phyloP scores from a whole-genome alignment of 2,329 filamentous ascomycete species.

The Tolypocladium guangdongense region DNA sequence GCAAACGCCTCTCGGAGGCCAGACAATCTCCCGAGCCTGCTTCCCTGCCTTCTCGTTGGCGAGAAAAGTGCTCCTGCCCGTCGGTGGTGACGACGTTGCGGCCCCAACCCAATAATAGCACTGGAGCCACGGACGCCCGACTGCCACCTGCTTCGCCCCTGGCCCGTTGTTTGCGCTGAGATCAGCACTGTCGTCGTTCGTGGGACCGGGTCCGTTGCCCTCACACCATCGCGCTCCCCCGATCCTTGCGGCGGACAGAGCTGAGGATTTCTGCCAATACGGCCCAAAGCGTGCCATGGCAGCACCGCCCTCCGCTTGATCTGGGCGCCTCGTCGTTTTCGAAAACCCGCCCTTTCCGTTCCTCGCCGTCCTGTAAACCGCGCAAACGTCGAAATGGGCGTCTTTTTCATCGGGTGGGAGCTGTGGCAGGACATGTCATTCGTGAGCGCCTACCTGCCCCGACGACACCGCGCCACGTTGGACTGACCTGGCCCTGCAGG shows the following conservation, averaged over 20 bases:
- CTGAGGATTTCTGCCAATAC: neutral
- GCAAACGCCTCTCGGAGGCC: neutral
- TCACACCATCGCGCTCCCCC: neutral
- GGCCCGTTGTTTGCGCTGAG: neutral
- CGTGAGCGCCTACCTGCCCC: slow-evolving; percentile 40
- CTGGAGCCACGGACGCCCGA: neutral
- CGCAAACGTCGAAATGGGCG: slow-evolving; percentile 12
- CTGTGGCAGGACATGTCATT: slow-evolving; percentile 88
- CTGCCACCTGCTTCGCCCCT: slow-evolving; percentile 2
- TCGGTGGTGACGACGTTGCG: neutral
- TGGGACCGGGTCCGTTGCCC: neutral
- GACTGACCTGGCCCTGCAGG: slow-evolving; percentile 31
- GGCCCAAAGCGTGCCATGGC: neutral
- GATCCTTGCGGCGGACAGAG: neutral
- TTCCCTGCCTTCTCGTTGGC: neutral
- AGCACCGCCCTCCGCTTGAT: neutral
- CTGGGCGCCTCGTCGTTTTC: neutral
- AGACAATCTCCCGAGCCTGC: no score
- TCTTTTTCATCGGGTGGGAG: slow-evolving; percentile 60
- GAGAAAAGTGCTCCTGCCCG: neutral
- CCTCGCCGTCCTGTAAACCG: no score
- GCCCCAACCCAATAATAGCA: neutral
- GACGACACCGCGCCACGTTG: neutral
- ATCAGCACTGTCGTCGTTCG: neutral
- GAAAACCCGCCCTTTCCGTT: no score